Base-by-base conservation (phyloP, 2,329 filamentous ascomycete species). In the Dactylellina drechsleri region DNA sequence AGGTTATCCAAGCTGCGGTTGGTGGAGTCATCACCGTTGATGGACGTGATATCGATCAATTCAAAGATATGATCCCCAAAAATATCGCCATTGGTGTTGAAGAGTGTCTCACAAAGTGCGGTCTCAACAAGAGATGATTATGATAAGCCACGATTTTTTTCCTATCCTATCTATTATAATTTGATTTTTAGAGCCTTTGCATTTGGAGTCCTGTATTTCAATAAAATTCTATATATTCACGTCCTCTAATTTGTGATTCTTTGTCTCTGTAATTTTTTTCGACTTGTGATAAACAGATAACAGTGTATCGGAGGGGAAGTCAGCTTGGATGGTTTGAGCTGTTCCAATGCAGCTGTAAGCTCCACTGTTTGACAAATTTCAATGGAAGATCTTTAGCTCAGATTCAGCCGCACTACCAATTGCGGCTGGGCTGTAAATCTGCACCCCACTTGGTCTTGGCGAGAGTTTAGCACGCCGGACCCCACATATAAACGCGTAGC, bases 71-170 rank as follows among this genome's bases (percentile, higher is more conserved):
- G 40, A 84, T 85, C 66, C 87, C 87, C 13, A 78, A 79, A 7
- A 86, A 84, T 67, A 82, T 88, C 50, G 85, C 86, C 2, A 79
- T 83, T 20, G 86, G 85, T 58, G 83, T 88, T 13, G 84, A 87
- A 73, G 78, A 82, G 76, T 89, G 87, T 80, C 80, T 88, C 78
- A 79, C 81, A 72, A 85, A 83, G 79, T 87, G 86, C 79, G 81
- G 81, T 28, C 83, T 85, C 54, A 76, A 80, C 75, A 81, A 82
- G 77, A 78, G 76, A 74, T 78, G 77, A 73, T 49, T 53, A 59
- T 58, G 54, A 59, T 8, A 50, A 23, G 13, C 31, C 12, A 26
- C 36, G 49, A 31, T 43, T 40, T 47, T 50, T 23, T 58, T 4
- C 23, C 23, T 23, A 23, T 23, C 23, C 23, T 23, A 2, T 23